Conservation (phyloP, 306 rosid species). For the Gynostemma pentaphyllum region DNA sequence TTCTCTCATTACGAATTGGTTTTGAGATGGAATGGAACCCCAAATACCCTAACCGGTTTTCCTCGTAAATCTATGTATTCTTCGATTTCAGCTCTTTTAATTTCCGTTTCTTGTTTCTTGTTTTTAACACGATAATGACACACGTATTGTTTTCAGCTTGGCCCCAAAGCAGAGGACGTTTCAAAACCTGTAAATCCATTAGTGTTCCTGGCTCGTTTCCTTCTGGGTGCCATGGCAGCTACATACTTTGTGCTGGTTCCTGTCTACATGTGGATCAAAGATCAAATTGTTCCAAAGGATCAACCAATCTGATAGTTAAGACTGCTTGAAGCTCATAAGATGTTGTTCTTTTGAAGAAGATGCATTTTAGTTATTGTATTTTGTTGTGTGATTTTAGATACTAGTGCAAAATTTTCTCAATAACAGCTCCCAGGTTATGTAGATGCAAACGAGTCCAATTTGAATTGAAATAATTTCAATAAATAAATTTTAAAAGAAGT, state of each 20-base stretch:
- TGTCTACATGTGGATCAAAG: constrained; percentile 86
- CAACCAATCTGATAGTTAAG: constrained; percentile 51
- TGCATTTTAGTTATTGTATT: constrained; percentile 1
- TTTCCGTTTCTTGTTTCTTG: too few species aligned
- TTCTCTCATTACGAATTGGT: too few species aligned
- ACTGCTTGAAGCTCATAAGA: constrained; percentile 10
- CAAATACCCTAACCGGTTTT: too few species aligned
- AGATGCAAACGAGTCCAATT: neutral
- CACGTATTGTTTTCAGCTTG: constrained; percentile 49
- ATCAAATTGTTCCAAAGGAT: constrained; percentile 73
- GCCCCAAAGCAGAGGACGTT: constrained; percentile 91
- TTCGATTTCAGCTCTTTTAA: too few species aligned
- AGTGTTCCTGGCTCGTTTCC: constrained; percentile 44
- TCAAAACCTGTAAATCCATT: constrained; percentile 44
- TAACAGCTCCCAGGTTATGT: neutral
- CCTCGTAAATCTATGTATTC: too few species aligned
- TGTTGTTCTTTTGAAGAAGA: constrained; percentile 5
- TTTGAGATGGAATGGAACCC: too few species aligned
- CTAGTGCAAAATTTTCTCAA: too few species aligned
- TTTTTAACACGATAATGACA: too few species aligned
- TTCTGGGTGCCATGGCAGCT: constrained; percentile 71
- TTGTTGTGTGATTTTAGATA: neutral
- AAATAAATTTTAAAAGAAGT: neutral
- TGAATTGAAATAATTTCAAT: neutral
- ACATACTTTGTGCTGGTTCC: constrained; percentile 73